Base-by-base conservation (phyloP, 805 yeast species). In the Lipomyces yamadae region DNA sequence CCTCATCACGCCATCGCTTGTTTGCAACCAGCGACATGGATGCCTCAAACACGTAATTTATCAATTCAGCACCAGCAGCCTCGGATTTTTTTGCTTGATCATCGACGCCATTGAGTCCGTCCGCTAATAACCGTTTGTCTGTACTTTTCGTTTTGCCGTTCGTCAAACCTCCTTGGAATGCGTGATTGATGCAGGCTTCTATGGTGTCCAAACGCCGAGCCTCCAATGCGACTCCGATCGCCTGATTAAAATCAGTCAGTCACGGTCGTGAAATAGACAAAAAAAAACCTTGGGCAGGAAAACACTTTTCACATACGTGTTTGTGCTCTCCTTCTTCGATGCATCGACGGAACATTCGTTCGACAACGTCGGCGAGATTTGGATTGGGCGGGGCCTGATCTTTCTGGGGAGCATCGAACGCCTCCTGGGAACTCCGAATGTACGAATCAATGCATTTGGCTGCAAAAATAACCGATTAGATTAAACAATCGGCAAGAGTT, bases 141-240 rank as follows among this genome's bases (percentile, higher is more conserved):
- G 15, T n/a, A 24, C 56, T 52, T 18, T 48, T 45, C n/a, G 35
- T 45, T 56, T 54, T 52, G 35, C 69, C 70, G n/a, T 60, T 64
- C 11, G 50, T 29, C 18, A 45, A n/a, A 29, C 59, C 66, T 15
- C 65, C 54, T 10, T 37, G 52, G 59, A 70, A 70, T 18, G 68
- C 72, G 39, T 63, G 15, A 37, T 69, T 66, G 39, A 72, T 69
- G 59, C 72, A 61, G 15, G 53, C 33, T 52, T 72, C 73, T 34
- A 92, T 89, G 63, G 92, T 83, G 78, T 94, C 98, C 71, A 92
- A 81, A 74, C 98, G 85, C 76, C 86, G 88, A 70, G 96, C 88
- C 77, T 95, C 99, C 67, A 95, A 80, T 0, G 98, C 87, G 69
- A 95, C 90, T 30, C 99, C 99, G 65, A 95, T 79, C 1, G 97